phyloP scores from a whole-genome alignment of 805 yeast genomes.

The Schwanniomyces vanrijiae region DNA sequence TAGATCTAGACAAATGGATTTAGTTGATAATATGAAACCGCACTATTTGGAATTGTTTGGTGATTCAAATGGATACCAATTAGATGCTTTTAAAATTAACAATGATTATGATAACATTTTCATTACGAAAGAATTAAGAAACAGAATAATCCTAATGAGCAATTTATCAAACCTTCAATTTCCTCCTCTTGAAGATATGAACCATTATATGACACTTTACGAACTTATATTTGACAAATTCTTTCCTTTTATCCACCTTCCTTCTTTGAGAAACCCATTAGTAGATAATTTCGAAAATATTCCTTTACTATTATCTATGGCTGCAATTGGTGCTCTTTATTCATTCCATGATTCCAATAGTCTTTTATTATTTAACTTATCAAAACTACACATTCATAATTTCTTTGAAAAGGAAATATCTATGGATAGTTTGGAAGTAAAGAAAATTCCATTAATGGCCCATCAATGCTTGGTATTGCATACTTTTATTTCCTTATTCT shows the following conservation, averaged over 20 bases:
- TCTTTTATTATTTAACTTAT: constrained; percentile 63
- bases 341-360: constrained; percentile 80
- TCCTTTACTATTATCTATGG: constrained; percentile 76
- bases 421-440: constrained; percentile 45
- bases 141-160: constrained; percentile 52
- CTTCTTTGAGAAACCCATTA: constrained; percentile 45
- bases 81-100: constrained; percentile 3
- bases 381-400: constrained; percentile 65
- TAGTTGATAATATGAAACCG: constrained; percentile 40
- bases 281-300: constrained; percentile 46
- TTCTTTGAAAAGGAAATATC: constrained; percentile 56
- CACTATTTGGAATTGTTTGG: neutral
- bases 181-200: constrained; percentile 75
- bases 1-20: constrained; percentile 64
- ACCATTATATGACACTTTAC: constrained; percentile 71
- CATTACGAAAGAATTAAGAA: constrained; percentile 51
- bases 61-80: constrained; percentile 3
- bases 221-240: constrained; percentile 77
- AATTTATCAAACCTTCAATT: constrained; percentile 59
- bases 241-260: constrained; percentile 82
- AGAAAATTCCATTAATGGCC: constrained; percentile 56
- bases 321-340: constrained; percentile 86
- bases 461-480: constrained; percentile 58
- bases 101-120: constrained; percentile 8
- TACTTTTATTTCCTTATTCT: constrained; percentile 55